phyloP scores from a whole-genome alignment of 371 early-diverging fungal species.

The Scutellospora calospora region DNA sequence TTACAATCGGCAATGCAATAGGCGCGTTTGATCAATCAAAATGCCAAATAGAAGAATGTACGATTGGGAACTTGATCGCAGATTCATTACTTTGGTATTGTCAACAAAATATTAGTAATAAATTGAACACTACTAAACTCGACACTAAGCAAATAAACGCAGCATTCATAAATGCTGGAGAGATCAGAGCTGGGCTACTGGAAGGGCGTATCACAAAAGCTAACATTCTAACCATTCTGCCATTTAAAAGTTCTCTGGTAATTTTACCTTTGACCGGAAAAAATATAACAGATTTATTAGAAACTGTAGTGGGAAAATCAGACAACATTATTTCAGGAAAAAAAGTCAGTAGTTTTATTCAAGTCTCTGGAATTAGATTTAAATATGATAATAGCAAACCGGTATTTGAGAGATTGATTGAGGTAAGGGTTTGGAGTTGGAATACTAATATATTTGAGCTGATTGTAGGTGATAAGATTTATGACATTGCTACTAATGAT shows the following conservation, averaged over 20 bases:
- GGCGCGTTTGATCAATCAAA: constrained; percentile 50
- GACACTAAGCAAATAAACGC: constrained; percentile 44
- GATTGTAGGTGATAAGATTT: constrained; percentile 51
- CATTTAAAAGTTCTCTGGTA: constrained; percentile 64
- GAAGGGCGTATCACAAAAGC: constrained; percentile 61
- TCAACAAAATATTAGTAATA: constrained; percentile 50
- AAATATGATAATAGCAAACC: constrained; percentile 21
- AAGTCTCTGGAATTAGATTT: constrained; percentile 48
- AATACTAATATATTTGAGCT: constrained; percentile 37
- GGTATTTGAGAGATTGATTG: constrained; percentile 32
- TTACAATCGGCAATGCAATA: constrained; percentile 55
- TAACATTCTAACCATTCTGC: constrained; percentile 61
- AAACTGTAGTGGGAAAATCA: constrained; percentile 49
- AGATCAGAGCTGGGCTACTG: constrained; percentile 61
- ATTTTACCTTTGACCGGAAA: constrained; percentile 58
- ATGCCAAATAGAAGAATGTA: constrained; percentile 61
- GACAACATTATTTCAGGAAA: constrained; percentile 45
- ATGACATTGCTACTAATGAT: constrained; percentile 62
- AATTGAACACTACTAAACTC: not conserved
- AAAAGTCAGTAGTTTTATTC: constrained; percentile 54
- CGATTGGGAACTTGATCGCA: constrained; percentile 62
- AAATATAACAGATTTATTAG: constrained; percentile 55
- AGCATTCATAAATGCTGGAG: constrained; percentile 67
- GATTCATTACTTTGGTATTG: constrained; percentile 50
- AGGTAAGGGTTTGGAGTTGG: constrained; percentile 33